Conservation (phyloP, 2,329 filamentous ascomycete species). For the Colletotrichum orbiculare region DNA sequence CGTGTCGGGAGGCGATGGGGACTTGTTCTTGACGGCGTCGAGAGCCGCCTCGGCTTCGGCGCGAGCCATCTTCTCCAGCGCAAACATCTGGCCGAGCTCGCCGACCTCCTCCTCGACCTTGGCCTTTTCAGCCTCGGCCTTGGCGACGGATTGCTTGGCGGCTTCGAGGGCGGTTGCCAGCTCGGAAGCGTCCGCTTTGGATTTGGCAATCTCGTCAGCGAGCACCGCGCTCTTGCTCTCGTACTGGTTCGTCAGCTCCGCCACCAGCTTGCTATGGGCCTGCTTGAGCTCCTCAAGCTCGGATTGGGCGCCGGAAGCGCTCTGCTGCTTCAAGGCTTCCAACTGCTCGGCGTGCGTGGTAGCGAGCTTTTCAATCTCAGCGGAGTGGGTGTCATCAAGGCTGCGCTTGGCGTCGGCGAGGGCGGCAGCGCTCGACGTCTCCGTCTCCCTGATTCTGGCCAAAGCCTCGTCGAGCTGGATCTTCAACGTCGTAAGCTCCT, state of each 20-base stretch:
- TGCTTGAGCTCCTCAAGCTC: constrained; percentile 57
- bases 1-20: constrained; percentile 62
- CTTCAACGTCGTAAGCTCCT: constrained; percentile 50
- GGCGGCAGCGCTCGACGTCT: constrained; percentile 55
- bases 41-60: constrained; percentile 70
- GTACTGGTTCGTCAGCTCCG: constrained; percentile 54
- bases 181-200: constrained; percentile 44
- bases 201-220: constrained; percentile 44
- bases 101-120: constrained; percentile 61
- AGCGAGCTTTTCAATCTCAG: constrained; percentile 60
- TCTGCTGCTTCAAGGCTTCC: constrained; percentile 53
- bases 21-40: constrained; percentile 66
- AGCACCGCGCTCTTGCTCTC: constrained; percentile 45
- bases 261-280: constrained; percentile 51
- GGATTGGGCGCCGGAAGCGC: constrained; percentile 47
- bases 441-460: constrained; percentile 47
- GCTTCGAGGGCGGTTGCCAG: constrained; percentile 49
- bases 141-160: constrained; percentile 45
- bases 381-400: constrained; percentile 57
- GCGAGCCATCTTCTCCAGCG: constrained; percentile 69
- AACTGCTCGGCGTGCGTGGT: constrained; percentile 55
- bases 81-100: constrained; percentile 64
- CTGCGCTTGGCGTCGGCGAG: constrained; percentile 58
- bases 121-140: constrained; percentile 50
- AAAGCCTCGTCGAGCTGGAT: constrained; percentile 46